phyloP scores from a whole-genome alignment of 1,284 basidiomycete species.

The Leucoagaricus sp. region DNA sequence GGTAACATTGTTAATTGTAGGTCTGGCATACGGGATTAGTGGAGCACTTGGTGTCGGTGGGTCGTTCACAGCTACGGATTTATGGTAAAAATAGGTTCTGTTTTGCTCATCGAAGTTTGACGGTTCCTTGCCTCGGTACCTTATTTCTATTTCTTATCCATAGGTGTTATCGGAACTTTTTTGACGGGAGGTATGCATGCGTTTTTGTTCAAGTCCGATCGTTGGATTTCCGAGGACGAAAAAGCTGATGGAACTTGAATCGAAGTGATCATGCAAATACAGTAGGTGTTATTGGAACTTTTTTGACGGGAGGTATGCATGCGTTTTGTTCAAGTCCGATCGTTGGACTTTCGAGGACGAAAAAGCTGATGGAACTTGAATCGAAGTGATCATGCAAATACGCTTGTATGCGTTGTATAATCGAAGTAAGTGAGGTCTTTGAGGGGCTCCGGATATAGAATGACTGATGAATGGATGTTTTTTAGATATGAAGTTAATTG shows the following conservation, averaged over 20 bases:
- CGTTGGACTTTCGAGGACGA: no score
- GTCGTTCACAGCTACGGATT: neutral
- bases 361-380: neutral
- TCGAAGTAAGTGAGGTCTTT: conserved; percentile 7
- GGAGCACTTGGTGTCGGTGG: conserved; percentile 4
- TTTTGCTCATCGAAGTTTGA: no score
- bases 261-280: conserved; percentile 8
- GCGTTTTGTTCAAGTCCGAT: no score
- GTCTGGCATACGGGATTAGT: conserved; percentile 1
- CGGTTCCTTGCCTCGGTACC: no score
- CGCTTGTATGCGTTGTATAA: conserved; percentile 8
- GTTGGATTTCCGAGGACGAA: no score
- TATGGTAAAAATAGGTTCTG: neutral
- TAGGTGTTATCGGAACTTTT: conserved; percentile 8
- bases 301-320: conserved; percentile 3
- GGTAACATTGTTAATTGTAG: neutral
- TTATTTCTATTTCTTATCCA: no score
- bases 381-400: conserved; percentile 8
- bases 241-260: neutral
- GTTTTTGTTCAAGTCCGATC: no score
- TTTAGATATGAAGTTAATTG: neutral
- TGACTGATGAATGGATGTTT: no score
- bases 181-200: conserved; percentile 1
- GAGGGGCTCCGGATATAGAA: no score
- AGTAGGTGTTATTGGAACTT: conserved; percentile 8